These are phyloP conservation scores for Coemansia sp. DNA, from an alignment of 192 early-diverging fungal genomes.

Conservation along the genomic window DNA sequence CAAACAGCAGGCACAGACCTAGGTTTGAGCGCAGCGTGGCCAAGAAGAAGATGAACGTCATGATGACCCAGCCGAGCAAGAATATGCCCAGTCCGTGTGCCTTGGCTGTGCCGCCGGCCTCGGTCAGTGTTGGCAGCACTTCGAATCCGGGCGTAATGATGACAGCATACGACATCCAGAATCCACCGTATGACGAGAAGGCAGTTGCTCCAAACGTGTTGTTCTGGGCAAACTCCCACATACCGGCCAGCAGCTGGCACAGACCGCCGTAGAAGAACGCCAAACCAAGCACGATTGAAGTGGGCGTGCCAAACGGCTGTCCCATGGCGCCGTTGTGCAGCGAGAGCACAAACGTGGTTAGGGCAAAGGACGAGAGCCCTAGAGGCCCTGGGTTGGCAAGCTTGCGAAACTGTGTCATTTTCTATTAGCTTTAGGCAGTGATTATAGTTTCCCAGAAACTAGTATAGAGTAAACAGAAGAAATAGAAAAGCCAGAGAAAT, in stretches of 20 bases:
- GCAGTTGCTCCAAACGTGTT: constrained; percentile 85
- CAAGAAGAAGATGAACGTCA: constrained; percentile 69
- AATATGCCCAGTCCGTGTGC: constrained; percentile 62
- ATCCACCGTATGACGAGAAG: constrained; percentile 69
- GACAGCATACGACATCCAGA: constrained; percentile 65
- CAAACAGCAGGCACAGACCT: constrained; percentile 64
- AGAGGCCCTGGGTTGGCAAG: constrained; percentile 57
- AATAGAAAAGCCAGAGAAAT: neutral
- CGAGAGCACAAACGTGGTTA: constrained; percentile 67
- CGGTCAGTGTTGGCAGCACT: constrained; percentile 40
- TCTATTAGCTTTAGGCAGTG: neutral
- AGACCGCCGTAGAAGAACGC: constrained; percentile 77
- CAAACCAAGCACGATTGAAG: constrained; percentile 61
- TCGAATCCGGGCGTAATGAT: constrained; percentile 62
- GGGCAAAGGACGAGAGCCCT: constrained; percentile 56
- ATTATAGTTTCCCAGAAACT: neutral
- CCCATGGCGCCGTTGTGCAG: constrained; percentile 69
- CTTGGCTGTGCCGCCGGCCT: constrained; percentile 38
- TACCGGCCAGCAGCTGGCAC: constrained; percentile 73
- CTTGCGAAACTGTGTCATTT: constrained; percentile 44
- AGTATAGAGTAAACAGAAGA: neutral
- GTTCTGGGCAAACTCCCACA: constrained; percentile 78
- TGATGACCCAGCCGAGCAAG: constrained; percentile 66
- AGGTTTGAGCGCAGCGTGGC: constrained; percentile 65
- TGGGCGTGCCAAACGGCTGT: constrained; percentile 54